Conservation (phyloP, 768 basidiomycete species). For the Podaxis sp. region DNA sequence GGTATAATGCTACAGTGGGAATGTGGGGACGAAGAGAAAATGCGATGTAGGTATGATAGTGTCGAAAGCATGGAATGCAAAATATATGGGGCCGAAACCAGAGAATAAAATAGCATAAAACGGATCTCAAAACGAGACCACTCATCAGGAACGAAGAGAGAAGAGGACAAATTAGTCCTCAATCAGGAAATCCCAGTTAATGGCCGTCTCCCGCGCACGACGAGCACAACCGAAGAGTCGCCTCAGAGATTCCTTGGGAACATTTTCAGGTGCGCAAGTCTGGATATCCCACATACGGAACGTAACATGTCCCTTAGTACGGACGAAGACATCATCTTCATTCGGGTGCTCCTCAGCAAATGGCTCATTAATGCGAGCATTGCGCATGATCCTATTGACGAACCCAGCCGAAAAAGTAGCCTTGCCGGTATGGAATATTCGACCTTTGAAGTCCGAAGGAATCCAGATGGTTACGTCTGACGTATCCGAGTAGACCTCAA, state of each 20-base stretch:
- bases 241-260: conserved; percentile 59
- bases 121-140: neutral
- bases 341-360: conserved; percentile 30
- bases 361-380: conserved; percentile 46
- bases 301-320: conserved; percentile 57
- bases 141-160: neutral
- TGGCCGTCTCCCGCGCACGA: conserved; percentile 52
- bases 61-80: conserved; percentile 13
- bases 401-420: conserved; percentile 70
- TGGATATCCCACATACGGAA: conserved; percentile 82
- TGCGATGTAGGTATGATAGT: conserved; percentile 13
- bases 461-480: conserved; percentile 76
- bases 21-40: conserved; percentile 16
- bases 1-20: conserved; percentile 11
- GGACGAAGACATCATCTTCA: conserved; percentile 63
- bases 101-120: conserved; percentile 16
- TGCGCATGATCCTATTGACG: conserved; percentile 60
- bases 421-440: conserved; percentile 53
- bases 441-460: conserved; percentile 76
- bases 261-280: conserved; percentile 60
- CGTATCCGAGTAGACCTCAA: conserved; percentile 62
- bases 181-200: conserved; percentile 80
- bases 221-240: conserved; percentile 60
- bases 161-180: conserved; percentile 47
- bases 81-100: conserved; percentile 11